Conservation (phyloP, 305 asterid species). For the Plantago coronopus region DNA sequence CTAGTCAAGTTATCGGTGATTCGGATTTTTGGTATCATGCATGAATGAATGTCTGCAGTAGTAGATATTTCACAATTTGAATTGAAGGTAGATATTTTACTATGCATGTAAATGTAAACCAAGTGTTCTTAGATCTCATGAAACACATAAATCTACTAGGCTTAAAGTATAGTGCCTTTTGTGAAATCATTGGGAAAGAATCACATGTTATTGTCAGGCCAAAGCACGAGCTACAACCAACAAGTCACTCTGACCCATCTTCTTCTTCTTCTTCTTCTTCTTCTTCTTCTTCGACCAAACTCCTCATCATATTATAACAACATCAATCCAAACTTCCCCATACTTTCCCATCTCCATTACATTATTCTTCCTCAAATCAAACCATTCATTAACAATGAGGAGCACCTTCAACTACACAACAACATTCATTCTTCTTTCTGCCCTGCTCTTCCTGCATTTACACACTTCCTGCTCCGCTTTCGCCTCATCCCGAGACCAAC, state of each 20-base stretch:
- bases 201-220: slow-evolving; percentile 47
- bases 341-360: slow-evolving; percentile 11
- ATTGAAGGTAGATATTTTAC: too few species aligned
- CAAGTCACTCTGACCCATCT: slow-evolving; percentile 16
- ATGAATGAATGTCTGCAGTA: too few species aligned
- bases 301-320: not conserved
- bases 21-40: too few species aligned
- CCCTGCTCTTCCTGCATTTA: slow-evolving; percentile 28
- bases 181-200: slow-evolving; percentile 7
- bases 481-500: slow-evolving; percentile 9
- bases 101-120: not conserved
- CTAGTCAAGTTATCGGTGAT: too few species aligned
- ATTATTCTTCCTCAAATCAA: slow-evolving; percentile 27
- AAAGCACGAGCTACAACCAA: slow-evolving; percentile 32
- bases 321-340: not conserved
- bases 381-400: slow-evolving; percentile 21
- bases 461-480: slow-evolving; percentile 4
- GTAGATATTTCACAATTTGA: too few species aligned
- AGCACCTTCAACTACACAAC: slow-evolving; percentile 18
- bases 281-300: not conserved
- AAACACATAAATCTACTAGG: slow-evolving; percentile 14
- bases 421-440: slow-evolving; percentile 24
- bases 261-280: not conserved
- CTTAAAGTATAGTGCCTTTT: slow-evolving; percentile 13
- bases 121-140: slow-evolving; percentile 2